Evolutionary conservation across 1,284 basidiomycete species (phyloP).

Genomic region (Calocybe gambosa): DNA sequence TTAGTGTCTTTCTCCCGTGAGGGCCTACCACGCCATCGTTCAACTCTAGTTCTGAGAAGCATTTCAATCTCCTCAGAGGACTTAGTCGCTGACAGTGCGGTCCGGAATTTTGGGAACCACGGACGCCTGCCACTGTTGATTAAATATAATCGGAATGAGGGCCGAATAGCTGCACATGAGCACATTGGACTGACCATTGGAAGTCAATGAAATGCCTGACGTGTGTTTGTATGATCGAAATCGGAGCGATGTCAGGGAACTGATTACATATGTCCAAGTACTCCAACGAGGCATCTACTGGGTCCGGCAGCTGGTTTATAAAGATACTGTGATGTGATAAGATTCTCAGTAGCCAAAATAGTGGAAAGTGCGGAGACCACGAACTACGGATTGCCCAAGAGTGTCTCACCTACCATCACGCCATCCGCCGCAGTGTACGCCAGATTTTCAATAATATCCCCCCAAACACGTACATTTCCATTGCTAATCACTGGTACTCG

Average conservation of each 20-base stretch:
- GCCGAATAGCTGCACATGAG: conserved; percentile 10
- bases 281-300: conserved; percentile 55
- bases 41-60: conserved; percentile 38
- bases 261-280: conserved; percentile 52
- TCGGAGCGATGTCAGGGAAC: conserved; percentile 40
- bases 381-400: conserved; percentile 66
- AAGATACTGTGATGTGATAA: conserved; percentile 40
- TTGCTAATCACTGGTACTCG: conserved; percentile 64
- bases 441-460: conserved; percentile 50
- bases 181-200: conserved; percentile 44
- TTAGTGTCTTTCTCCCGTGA: conserved; percentile 20
- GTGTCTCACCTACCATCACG: conserved; percentile 70
- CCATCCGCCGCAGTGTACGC: conserved; percentile 61
- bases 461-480: conserved; percentile 62
- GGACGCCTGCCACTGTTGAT: conserved; percentile 39
- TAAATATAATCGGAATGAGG: conserved; percentile 11
- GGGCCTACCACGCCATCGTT: conserved; percentile 43
- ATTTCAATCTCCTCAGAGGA: conserved; percentile 41
- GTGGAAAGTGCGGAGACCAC: conserved; percentile 15
- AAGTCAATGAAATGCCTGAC: conserved; percentile 56
- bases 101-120: conserved; percentile 53
- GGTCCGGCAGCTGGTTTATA: conserved; percentile 44
- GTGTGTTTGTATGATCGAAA: conserved; percentile 49
- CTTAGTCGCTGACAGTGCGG: conserved; percentile 33
- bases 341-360: conserved; percentile 2